A percentile compares a stretch with the other conserved stretches of the same genome.
phyloP scores from a whole-genome alignment of 345 rosid species.

The Populus pruinosa region DNA sequence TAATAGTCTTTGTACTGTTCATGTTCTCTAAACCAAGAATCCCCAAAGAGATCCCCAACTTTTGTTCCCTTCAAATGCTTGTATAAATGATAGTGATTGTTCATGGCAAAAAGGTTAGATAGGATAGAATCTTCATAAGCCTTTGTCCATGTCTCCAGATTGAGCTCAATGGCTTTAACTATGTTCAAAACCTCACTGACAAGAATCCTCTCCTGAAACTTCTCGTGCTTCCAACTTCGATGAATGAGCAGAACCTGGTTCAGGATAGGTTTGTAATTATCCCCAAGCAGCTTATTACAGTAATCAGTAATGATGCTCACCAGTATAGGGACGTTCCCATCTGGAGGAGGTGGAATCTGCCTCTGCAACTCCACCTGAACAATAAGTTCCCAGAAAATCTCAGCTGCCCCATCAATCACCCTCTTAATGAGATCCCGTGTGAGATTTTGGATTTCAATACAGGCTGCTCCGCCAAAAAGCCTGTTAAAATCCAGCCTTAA shows the following conservation, averaged over 20 bases:
- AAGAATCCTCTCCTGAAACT: conserved; percentile 80
- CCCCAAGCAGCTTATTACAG: conserved; percentile 83
- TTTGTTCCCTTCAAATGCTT: conserved; percentile 82
- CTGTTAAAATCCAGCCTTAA: conserved; percentile 87
- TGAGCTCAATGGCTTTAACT: conserved; percentile 66
- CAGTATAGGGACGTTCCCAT: conserved; percentile 75
- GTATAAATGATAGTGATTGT: conserved; percentile 84
- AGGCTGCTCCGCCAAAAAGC: conserved; percentile 95
- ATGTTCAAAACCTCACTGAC: conserved; percentile 62
- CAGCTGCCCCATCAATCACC: conserved; percentile 83
- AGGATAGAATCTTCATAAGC: conserved; percentile 60
- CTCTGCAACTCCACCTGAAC: conserved; percentile 88
- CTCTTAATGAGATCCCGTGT: conserved; percentile 92
- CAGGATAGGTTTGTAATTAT: conserved; percentile 70
- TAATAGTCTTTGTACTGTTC: conserved; percentile 77
- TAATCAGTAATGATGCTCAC: conserved; percentile 83
- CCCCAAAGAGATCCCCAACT: conserved; percentile 74
- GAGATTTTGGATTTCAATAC: conserved; percentile 85
- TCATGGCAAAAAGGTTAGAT: conserved; percentile 76
- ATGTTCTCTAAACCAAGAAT: conserved; percentile 79
- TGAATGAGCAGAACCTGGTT: conserved; percentile 80
- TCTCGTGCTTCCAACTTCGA: conserved; percentile 90
- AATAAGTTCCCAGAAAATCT: conserved; percentile 92
- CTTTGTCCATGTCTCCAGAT: conserved; percentile 77
- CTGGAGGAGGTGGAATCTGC: conserved; percentile 71